Evolutionary conservation across 169 alveolate species (phyloP).

Genomic region (Plasmodium vivax): DNA sequence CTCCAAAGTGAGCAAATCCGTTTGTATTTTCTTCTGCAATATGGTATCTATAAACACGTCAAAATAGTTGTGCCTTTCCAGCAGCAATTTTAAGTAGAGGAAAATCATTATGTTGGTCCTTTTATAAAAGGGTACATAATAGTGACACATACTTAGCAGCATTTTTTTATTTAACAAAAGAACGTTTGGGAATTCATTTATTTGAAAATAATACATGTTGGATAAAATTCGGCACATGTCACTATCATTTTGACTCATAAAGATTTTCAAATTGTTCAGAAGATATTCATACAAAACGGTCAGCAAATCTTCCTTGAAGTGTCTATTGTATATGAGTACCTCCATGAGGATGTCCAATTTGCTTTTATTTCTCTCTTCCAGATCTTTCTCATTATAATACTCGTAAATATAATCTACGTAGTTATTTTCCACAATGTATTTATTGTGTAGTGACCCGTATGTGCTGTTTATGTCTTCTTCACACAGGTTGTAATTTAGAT

Average conservation of each 20-base stretch:
- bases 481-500: background rate
- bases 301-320: constrained; percentile 50
- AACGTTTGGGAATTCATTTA: constrained; percentile 21
- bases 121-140: constrained; percentile 56
- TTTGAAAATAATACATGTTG: constrained; percentile 15
- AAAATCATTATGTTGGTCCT: constrained; percentile 13
- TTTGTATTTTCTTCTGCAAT: constrained; percentile 26
- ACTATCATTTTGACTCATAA: constrained; percentile 3
- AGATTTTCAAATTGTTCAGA: constrained; percentile 27
- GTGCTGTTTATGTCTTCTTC: background rate
- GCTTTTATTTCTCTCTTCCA: constrained; percentile 27
- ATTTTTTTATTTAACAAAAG: constrained; percentile 27
- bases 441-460: constrained; percentile 55
- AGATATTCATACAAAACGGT: constrained; percentile 49
- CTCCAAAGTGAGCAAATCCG: constrained; percentile 13
- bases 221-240: constrained; percentile 33
- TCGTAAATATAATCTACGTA: constrained; percentile 62
- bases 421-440: constrained; percentile 55
- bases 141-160: constrained; percentile 23
- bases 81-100: constrained; percentile 42
- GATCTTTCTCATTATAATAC: constrained; percentile 56
- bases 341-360: constrained; percentile 42
- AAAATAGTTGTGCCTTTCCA: constrained; percentile 33
- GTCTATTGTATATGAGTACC: constrained; percentile 40
- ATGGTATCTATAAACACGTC: constrained; percentile 38